phyloP scores from a whole-genome alignment of 2,329 filamentous ascomycete species.

The Pleoardoris graminearum region DNA sequence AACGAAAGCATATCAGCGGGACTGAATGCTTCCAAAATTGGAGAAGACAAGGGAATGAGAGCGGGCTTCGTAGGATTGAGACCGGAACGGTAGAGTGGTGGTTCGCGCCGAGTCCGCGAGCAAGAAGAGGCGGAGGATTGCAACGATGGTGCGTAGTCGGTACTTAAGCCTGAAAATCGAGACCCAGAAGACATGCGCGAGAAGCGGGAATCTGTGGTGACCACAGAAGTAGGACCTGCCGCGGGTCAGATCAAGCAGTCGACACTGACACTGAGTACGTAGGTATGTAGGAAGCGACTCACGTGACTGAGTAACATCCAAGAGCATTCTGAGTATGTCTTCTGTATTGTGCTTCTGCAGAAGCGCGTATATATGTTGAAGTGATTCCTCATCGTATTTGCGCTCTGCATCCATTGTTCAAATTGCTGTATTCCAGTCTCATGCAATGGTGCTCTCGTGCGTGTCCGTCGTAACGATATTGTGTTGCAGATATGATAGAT shows the following conservation, averaged over 20 bases:
- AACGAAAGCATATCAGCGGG: background rate
- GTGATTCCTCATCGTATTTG: constrained; percentile 2
- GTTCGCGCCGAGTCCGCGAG: background rate
- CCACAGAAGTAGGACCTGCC: background rate
- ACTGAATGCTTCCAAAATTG: background rate
- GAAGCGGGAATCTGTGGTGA: constrained; percentile 1
- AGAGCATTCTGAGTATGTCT: background rate
- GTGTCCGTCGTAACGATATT: background rate
- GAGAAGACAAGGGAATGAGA: background rate
- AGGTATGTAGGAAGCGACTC: background rate
- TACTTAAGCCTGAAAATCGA: background rate
- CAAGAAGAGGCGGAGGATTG: constrained; percentile 1
- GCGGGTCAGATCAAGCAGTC: background rate
- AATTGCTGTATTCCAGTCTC: background rate
- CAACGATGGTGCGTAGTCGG: constrained; percentile 1
- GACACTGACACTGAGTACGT: too few relatives aligned
- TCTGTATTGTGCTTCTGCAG: background rate
- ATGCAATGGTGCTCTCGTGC: too few relatives aligned
- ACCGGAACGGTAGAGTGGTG: background rate
- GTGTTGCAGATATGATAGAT: background rate
- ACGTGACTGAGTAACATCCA: constrained; percentile 2
- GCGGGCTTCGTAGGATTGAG: background rate
- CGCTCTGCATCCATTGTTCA: background rate
- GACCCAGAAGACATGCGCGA: constrained; percentile 1
- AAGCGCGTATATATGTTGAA: constrained; percentile 3